Conservation (phyloP, 192 early-diverging fungal genomes). For the Geranomyces michiganensis region DNA sequence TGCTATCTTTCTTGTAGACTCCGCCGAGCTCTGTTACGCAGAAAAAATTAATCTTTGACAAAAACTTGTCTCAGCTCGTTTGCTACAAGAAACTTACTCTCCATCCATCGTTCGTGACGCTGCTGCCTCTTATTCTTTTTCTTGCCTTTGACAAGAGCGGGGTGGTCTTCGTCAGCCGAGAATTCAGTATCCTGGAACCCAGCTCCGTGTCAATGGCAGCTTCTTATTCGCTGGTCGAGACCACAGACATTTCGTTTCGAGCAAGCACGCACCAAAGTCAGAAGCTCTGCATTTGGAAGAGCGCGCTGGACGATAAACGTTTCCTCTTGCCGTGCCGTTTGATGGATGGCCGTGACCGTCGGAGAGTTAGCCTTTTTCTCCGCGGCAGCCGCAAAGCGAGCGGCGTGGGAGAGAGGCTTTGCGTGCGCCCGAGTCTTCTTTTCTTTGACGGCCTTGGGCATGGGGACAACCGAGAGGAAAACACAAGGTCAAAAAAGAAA, state of each 20-base stretch:
- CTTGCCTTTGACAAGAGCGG: background rate
- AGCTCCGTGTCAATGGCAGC: background rate
- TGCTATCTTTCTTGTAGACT: constrained; percentile 10
- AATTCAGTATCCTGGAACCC: background rate
- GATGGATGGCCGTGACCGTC: background rate
- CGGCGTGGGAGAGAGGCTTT: background rate
- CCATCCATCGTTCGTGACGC: constrained; percentile 37
- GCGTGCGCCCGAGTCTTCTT: background rate
- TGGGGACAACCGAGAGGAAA: background rate
- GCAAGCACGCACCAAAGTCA: background rate
- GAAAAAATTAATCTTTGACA: background rate
- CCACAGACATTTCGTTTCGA: background rate
- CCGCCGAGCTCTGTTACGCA: constrained; percentile 19
- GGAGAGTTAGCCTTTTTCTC: background rate
- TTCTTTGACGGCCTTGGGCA: constrained; percentile 4
- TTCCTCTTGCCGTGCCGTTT: background rate
- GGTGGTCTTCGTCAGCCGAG: background rate
- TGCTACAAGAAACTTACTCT: constrained; percentile 16
- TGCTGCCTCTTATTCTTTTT: constrained; percentile 31
- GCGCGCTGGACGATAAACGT: background rate
- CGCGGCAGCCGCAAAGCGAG: background rate
- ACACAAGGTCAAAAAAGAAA: too few species aligned
- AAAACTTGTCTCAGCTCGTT: background rate
- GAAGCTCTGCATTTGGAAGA: background rate
- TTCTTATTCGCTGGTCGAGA: too few species aligned